A percentile compares a stretch with the other conserved stretches of the same genome.
These are phyloP conservation scores for Pseudonitzschia multistriata DNA, from an alignment of 108 stramenopile species.

Conservation along the genomic window DNA sequence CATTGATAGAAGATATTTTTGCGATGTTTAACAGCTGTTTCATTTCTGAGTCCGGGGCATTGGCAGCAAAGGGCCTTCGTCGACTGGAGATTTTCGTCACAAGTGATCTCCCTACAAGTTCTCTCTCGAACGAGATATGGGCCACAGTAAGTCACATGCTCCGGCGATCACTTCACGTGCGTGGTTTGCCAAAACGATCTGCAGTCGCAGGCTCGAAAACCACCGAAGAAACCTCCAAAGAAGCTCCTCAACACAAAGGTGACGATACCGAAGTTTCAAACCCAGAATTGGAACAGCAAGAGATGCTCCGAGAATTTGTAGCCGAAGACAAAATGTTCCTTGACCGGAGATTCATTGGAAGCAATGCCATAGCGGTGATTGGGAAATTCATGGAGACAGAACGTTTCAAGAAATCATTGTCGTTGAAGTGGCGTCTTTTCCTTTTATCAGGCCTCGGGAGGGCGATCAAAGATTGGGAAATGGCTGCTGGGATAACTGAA, in stretches of 20 bases:
- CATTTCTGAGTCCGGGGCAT: constrained; percentile 71
- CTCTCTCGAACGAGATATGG: constrained; percentile 71
- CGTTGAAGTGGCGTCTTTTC: constrained; percentile 74
- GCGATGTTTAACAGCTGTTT: constrained; percentile 84
- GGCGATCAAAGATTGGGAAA: constrained; percentile 76
- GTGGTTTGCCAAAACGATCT: constrained; percentile 49
- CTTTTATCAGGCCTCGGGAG: constrained; percentile 66
- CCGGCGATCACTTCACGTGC: constrained; percentile 61
- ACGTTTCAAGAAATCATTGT: constrained; percentile 56
- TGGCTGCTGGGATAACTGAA: constrained; percentile 53
- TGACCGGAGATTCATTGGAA: constrained; percentile 72
- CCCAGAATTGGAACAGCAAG: constrained; percentile 44
- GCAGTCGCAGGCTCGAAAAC: neutral
- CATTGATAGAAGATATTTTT: constrained; percentile 73
- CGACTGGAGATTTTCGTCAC: constrained; percentile 74
- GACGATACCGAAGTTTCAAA: constrained; percentile 26
- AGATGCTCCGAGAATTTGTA: constrained; percentile 67
- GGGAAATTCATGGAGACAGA: constrained; percentile 62
- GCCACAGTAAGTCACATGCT: constrained; percentile 86
- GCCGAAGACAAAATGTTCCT: constrained; percentile 68
- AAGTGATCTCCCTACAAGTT: constrained; percentile 53
- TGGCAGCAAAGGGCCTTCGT: constrained; percentile 70
- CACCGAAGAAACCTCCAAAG: neutral
- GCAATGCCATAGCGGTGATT: constrained; percentile 76
- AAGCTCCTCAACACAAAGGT: constrained; percentile 16